phyloP scores from a whole-genome alignment of 2,329 filamentous ascomycete species.

The Penicillium sp. region DNA sequence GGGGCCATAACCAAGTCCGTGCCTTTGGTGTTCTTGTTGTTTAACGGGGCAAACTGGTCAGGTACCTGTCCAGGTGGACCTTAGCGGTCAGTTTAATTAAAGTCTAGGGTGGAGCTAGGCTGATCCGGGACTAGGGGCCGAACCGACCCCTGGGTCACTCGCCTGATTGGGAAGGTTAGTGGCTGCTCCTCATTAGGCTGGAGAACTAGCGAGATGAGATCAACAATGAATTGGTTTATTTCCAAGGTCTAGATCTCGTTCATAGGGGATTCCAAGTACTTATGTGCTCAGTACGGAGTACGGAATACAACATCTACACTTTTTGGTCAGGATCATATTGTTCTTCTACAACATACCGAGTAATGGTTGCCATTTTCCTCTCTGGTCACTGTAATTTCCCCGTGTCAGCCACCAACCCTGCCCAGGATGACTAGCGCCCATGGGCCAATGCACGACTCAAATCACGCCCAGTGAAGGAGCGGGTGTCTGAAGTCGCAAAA shows the following conservation, averaged over 20 bases:
- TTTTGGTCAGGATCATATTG: no score
- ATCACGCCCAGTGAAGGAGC: neutral
- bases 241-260: neutral
- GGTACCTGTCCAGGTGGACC: no score
- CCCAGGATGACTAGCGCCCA: neutral
- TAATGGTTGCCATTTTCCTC: neutral
- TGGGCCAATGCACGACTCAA: neutral
- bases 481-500: neutral
- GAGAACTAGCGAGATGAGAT: conserved; percentile 7
- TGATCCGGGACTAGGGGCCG: conserved; percentile 5
- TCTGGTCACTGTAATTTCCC: conserved; percentile 1
- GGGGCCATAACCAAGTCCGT: neutral
- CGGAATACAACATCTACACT: no score
- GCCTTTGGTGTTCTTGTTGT: neutral
- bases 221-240: neutral
- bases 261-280: neutral
- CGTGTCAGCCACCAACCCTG: neutral
- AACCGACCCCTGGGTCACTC: conserved; percentile 4
- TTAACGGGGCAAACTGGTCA: neutral
- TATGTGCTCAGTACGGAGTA: neutral
- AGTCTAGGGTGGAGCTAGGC: neutral
- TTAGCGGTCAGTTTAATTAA: neutral
- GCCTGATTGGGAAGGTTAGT: conserved; percentile 5
- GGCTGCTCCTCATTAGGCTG: conserved; percentile 3
- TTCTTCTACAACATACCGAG: neutral